phyloP scores from a whole-genome alignment of 148 eudicot species.

The Euryodendron excelsum region DNA sequence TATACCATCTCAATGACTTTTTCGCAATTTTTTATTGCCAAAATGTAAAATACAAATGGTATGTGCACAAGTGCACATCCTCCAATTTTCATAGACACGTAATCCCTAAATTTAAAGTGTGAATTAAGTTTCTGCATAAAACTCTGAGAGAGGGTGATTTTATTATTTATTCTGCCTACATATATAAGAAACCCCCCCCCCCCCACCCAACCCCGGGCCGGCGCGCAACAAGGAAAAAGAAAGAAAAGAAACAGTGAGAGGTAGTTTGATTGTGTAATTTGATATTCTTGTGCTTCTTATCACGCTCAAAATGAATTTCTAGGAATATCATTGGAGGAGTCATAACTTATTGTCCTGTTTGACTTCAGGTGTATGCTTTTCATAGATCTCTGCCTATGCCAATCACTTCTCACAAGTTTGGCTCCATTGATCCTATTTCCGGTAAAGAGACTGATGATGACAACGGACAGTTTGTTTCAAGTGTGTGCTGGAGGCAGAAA shows the following conservation, averaged over 20 bases:
- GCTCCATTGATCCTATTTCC: slow-evolving; percentile 82
- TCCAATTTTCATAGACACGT: no score
- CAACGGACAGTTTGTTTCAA: slow-evolving; percentile 90
- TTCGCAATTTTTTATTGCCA: no score
- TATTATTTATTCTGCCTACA: no score
- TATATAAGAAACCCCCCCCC: no score
- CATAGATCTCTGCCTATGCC: slow-evolving; percentile 89
- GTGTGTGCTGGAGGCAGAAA: slow-evolving; percentile 90
- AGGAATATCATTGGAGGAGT: neutral
- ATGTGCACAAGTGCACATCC: no score
- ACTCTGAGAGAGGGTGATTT: no score
- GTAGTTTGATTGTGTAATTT: neutral
- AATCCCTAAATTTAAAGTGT: no score
- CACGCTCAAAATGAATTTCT: neutral
- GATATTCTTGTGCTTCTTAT: neutral
- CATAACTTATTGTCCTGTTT: neutral
- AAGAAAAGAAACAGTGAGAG: neutral
- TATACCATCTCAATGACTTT: no score
- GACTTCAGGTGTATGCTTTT: slow-evolving; percentile 79
- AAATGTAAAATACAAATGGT: no score
- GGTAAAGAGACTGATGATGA: slow-evolving; percentile 83
- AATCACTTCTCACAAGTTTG: slow-evolving; percentile 83
- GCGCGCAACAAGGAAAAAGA: no score
- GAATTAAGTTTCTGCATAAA: no score
- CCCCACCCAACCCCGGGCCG: no score